Conservation (phyloP, 192 early-diverging fungal species). For the Glomus cerebriforme region DNA sequence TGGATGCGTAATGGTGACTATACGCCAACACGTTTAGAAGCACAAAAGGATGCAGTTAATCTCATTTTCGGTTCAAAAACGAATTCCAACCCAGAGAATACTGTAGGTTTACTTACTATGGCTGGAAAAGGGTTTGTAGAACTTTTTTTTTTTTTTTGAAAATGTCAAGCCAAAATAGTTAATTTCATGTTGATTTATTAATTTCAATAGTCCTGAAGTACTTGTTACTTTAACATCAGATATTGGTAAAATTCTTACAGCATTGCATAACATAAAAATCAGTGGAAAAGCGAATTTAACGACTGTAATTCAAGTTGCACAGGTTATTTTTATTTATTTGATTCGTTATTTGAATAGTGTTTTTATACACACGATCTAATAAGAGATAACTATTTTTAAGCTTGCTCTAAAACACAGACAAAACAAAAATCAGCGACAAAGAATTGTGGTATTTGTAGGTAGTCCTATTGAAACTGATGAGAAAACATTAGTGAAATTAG, state of each 20-base stretch:
- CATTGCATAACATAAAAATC: slow-evolving; percentile 77
- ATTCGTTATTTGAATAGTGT: neutral
- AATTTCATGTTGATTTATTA: neutral
- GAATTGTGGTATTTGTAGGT: slow-evolving; percentile 93
- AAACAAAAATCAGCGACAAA: slow-evolving; percentile 93
- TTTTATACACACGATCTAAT: neutral
- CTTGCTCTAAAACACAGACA: slow-evolving; percentile 95
- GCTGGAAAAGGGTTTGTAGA: slow-evolving; percentile 79
- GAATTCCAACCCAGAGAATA: slow-evolving; percentile 92
- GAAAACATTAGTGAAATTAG: slow-evolving; percentile 82
- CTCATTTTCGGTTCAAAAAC: slow-evolving; percentile 90
- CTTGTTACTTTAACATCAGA: slow-evolving; percentile 90
- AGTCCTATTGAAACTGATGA: slow-evolving; percentile 86
- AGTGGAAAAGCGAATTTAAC: slow-evolving; percentile 75
- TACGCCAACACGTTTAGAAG: slow-evolving; percentile 89
- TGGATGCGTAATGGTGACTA: slow-evolving; percentile 99
- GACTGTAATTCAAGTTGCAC: slow-evolving; percentile 93
- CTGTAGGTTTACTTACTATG: slow-evolving; percentile 92
- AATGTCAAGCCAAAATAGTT: neutral
- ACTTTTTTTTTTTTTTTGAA: neutral
- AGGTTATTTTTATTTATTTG: slow-evolving; percentile 53
- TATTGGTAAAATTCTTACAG: slow-evolving; percentile 86
- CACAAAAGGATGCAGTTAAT: slow-evolving; percentile 92
- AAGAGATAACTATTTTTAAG: slow-evolving; percentile 37
- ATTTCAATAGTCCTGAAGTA: slow-evolving; percentile 74